A percentile compares a stretch with the other conserved stretches of the same genome.
Evolutionary conservation across 164 flowering plant species (phyloP).

Genomic region (Umbellularia californica): DNA sequence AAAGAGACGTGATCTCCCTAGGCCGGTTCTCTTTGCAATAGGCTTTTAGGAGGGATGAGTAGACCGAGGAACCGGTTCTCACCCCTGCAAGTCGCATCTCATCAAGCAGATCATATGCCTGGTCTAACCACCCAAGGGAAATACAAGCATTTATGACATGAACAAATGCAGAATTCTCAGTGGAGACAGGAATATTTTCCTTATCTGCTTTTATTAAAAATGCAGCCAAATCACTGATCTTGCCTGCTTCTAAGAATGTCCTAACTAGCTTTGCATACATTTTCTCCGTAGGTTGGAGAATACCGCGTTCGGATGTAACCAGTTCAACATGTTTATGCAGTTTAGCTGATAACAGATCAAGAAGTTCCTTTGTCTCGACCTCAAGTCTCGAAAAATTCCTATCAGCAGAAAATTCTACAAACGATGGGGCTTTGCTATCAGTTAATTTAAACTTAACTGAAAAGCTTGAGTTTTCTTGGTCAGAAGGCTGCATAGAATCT

Average conservation of each 20-base stretch:
- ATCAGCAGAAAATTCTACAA: conserved; percentile 56
- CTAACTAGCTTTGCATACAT: conserved; percentile 70
- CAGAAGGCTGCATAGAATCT: conserved; percentile 15
- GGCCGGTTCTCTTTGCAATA: conserved; percentile 61
- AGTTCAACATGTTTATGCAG: conserved; percentile 58
- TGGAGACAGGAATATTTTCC: conserved; percentile 60
- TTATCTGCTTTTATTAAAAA: conserved; percentile 71
- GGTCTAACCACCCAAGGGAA: conserved; percentile 77
- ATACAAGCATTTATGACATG: conserved; percentile 80
- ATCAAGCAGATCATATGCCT: conserved; percentile 88
- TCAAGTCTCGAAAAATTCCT: conserved; percentile 45
- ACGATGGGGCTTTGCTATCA: conserved; percentile 26
- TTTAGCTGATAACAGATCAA: conserved; percentile 37
- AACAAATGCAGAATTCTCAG: conserved; percentile 62
- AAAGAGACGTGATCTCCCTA: conserved; percentile 49
- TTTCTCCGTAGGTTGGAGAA: conserved; percentile 81
- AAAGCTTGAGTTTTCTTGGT: conserved; percentile 10
- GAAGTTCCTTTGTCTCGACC: conserved; percentile 50
- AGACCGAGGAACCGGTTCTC: conserved; percentile 56
- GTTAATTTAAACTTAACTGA: conserved; percentile 10
- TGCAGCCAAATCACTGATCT: conserved; percentile 60
- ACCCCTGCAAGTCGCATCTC: conserved; percentile 82
- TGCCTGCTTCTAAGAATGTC: conserved; percentile 73
- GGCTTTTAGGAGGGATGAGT: conserved; percentile 74
- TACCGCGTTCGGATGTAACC: conserved; percentile 59